A percentile compares a stretch with the other conserved stretches of the same genome.
Conservation (phyloP, 1,139 yeast genomes). For the Geotrichum cucujoidarum region DNA sequence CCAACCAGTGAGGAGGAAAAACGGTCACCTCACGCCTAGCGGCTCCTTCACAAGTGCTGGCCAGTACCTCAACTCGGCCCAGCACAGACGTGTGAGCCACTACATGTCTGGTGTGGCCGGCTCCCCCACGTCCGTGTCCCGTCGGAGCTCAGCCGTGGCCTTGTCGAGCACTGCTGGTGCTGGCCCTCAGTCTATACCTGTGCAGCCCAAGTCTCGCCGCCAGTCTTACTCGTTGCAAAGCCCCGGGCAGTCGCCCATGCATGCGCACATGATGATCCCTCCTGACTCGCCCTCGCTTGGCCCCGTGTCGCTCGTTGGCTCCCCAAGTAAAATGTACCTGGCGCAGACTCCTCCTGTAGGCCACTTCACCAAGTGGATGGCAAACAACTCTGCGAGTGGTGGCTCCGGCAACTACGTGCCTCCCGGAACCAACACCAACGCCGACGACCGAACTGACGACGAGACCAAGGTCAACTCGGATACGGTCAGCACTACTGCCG, state of each 20-base stretch:
- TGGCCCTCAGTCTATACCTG: conserved; percentile 13
- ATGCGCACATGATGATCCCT: conserved; percentile 9
- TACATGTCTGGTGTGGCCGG: conserved; percentile 17
- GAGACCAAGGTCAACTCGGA: neutral
- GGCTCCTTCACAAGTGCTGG: conserved; percentile 16
- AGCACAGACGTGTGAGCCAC: conserved; percentile 20
- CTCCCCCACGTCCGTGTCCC: conserved; percentile 16
- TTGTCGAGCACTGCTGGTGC: conserved; percentile 4
- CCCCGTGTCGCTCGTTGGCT: conserved; percentile 18
- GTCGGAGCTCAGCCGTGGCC: conserved; percentile 15
- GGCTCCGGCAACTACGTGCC: conserved; percentile 8
- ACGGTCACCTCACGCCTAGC: conserved; percentile 9
- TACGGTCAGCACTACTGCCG: conserved; percentile 14
- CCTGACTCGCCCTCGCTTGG: conserved; percentile 20
- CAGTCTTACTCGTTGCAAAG: conserved; percentile 12
- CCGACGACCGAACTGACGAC: neutral
- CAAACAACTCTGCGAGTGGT: neutral
- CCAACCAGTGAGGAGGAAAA: conserved; percentile 11
- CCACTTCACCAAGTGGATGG: conserved; percentile 3
- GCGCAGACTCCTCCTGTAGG: conserved; percentile 19
- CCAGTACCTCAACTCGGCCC: conserved; percentile 20
- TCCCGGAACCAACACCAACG: conserved; percentile 2
- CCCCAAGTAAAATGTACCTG: conserved; percentile 18
- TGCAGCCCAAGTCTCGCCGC: conserved; percentile 2
- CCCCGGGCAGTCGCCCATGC: conserved; percentile 15